Evolutionary conservation across 768 basidiomycete species (phyloP), one percentile per base, ranked within the genome.

Genomic region (Rhodosporidiobolus sp.): DNA sequence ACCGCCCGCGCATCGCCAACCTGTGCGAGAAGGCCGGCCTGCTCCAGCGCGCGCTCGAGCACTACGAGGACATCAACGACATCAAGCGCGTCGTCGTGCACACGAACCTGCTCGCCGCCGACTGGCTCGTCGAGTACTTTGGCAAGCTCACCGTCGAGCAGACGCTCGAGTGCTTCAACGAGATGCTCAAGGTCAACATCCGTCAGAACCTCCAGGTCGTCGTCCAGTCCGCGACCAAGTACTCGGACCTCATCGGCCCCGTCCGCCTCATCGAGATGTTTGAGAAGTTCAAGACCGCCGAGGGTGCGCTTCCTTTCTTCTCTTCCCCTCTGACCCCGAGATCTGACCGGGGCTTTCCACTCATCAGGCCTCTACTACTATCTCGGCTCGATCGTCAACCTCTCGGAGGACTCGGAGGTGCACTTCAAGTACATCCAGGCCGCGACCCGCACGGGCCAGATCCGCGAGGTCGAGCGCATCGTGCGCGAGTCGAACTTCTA

Each of bases 381-480:
- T 81, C 89, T 99, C 56, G 96, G 96, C 35, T 95, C 95, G 17
- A 86, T 99, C 76, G 96, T 99, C 80, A 99, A 98, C 83, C 86
- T 99, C 75, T 92, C 90, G 80, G 87, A 92, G 80, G 96, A 99
- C 81, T 86, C 91, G 9, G 96, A 99, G 81, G 95, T 99, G 5
- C 91, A 97, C 84, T 99, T 96, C 88, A 98, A 99, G 85, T 98
- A 98, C 83, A 97, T 99, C 79, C 95, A 98, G 80, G 96, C 96
- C 35, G 96, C 96, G 11, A 95, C 94, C 3, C 88, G 95, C 35
- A 99, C 96, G 38, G 94, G 95, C 53, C 96, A 98, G 81, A 94
- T 99, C 77, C 90, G 96, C 60, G 96, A 99, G 81, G 96, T 99
- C 67, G 96, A 99, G 83, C 93, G 96, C 57, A 95, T 99, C 79